phyloP scores from a whole-genome alignment of 2,329 filamentous ascomycete genomes.

The Paramyrothecium sp. region DNA sequence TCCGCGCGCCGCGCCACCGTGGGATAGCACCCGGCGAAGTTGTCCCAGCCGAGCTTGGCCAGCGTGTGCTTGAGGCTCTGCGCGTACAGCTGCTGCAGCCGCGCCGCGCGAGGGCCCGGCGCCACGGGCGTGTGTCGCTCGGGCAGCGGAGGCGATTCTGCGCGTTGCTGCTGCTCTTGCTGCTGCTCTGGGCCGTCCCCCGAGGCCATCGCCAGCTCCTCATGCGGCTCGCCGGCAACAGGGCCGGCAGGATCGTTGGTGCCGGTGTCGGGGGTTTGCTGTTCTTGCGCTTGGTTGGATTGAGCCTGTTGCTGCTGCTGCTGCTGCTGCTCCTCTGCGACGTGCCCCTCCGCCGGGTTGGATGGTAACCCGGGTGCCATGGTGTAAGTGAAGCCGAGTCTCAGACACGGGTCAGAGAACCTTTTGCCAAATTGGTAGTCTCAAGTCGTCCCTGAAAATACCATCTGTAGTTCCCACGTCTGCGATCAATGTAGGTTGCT shows the following conservation, averaged over 20 bases:
- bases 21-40: constrained; percentile 61
- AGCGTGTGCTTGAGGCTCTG: constrained; percentile 53
- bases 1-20: constrained; percentile 53
- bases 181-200: constrained; percentile 1
- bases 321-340: not conserved
- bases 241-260: too few relatives aligned
- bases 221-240: too few relatives aligned
- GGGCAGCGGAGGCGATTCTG: constrained; percentile 37
- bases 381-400: not conserved
- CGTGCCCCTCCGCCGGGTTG: not conserved
- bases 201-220: too few relatives aligned
- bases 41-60: constrained; percentile 52
- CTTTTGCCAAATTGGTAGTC: too few relatives aligned
- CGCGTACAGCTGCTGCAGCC: constrained; percentile 53
- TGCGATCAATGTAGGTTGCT: too few relatives aligned
- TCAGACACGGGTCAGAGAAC: too few relatives aligned
- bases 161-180: constrained; percentile 8
- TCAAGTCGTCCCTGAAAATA: too few relatives aligned
- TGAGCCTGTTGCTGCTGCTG: not conserved
- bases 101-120: constrained; percentile 56
- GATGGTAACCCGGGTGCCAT: not conserved
- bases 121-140: constrained; percentile 39
- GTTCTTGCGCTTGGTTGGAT: not conserved
- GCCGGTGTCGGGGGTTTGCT: too few relatives aligned
- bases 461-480: too few relatives aligned